These are phyloP conservation scores for Babesia bovis DNA, from an alignment of 169 alveolate species.

Conservation along the genomic window DNA sequence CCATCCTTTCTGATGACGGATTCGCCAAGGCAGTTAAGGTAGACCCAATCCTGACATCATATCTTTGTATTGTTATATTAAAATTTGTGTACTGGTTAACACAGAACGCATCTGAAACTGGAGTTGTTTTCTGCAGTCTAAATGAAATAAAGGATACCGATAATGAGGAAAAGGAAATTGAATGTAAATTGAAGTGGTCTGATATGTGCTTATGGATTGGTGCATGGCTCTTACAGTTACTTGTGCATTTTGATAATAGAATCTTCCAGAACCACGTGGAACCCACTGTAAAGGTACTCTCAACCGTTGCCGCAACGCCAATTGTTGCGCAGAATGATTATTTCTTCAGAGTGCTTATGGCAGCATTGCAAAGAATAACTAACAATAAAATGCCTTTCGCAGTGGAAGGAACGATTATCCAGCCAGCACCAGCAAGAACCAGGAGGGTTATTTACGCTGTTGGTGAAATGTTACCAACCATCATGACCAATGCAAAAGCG, in stretches of 20 bases:
- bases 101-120: conserved; percentile 8
- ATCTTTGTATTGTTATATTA: conserved; percentile 22
- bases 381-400: conserved; percentile 44
- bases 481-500: conserved; percentile 24
- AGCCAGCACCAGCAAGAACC: neutral
- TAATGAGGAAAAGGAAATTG: neutral
- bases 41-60: conserved; percentile 24
- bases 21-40: conserved; percentile 1
- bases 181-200: conserved; percentile 1
- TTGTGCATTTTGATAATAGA: conserved; percentile 47
- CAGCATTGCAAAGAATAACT: conserved; percentile 45
- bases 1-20: neutral
- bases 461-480: conserved; percentile 22
- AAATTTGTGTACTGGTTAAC: conserved; percentile 36
- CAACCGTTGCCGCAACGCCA: conserved; percentile 33
- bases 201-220: conserved; percentile 28
- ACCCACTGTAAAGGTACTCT: conserved; percentile 40
- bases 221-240: conserved; percentile 62
- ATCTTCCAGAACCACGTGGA: conserved; percentile 42
- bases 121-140: neutral
- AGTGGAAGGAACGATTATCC: neutral
- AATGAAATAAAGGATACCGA: neutral
- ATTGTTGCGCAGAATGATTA: conserved; percentile 24
- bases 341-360: conserved; percentile 34
- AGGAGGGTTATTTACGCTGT: conserved; percentile 12